Conservation (phyloP, 495 filamentous ascomycete species). For the Emericellopsis terricola region DNA sequence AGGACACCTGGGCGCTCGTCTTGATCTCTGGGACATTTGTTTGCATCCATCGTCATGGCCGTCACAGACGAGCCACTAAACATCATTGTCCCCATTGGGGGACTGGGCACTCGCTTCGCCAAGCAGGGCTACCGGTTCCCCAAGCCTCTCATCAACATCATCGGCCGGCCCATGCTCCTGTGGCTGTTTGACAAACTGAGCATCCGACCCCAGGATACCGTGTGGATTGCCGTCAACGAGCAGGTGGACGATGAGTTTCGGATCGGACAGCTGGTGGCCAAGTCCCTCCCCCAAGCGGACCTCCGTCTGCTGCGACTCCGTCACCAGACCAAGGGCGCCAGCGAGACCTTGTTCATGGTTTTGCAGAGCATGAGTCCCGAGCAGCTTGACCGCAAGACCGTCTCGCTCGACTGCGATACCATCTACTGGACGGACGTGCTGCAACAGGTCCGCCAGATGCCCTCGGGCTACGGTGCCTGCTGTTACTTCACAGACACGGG, state of each 20-base stretch:
- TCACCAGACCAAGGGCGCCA: constrained; percentile 5
- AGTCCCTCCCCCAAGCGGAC: constrained; percentile 2
- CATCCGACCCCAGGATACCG: constrained; percentile 2
- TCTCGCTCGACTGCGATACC: constrained; percentile 5
- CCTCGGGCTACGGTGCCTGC: constrained; percentile 4
- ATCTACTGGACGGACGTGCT: constrained; percentile 7
- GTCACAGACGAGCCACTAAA: constrained; percentile 1
- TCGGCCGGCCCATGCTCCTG: constrained; percentile 5
- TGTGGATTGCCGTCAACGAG: constrained; percentile 5
- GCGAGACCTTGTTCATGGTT: constrained; percentile 4
- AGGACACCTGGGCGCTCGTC: too few relatives aligned
- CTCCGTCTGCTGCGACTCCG: constrained; percentile 1
- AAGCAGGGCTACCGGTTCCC: constrained; percentile 6
- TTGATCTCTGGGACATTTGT: too few relatives aligned
- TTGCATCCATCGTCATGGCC: too few relatives aligned
- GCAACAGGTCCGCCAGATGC: constrained; percentile 3
- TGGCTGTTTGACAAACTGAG: constrained; percentile 4
- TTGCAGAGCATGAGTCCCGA: constrained; percentile 3
- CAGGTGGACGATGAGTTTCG: constrained; percentile 4
- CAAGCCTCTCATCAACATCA: constrained; percentile 6
- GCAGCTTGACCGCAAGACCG: constrained; percentile 3
- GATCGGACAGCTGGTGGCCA: constrained; percentile 3
- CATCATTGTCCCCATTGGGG: constrained; percentile 5
- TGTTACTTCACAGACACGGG: constrained; percentile 10
- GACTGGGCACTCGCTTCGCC: constrained; percentile 5